Evolutionary conservation across 257 asterid species (phyloP), one percentile per base, ranked within the genome.

Genomic region (Paraleonurus japonicus): DNA sequence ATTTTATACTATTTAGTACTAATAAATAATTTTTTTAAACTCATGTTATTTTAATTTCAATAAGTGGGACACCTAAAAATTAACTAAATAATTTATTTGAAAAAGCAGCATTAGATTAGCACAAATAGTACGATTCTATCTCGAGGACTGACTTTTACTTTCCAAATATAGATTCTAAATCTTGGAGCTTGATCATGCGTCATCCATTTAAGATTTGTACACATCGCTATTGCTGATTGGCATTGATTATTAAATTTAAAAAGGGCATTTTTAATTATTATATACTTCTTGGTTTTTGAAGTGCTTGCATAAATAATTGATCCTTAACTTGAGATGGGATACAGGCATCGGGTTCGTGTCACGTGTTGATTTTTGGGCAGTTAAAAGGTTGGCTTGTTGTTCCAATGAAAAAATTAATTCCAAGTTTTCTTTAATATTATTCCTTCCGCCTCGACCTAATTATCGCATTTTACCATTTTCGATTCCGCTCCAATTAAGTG

Each of bases 361-460:
- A 68, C 65, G 17, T 68, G 53, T 69, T 67, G 39, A 1, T 1
- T 47, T 32, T 47, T 5, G 54, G 55, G 65, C 74, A 69, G 41
- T 54, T 23, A 15, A 69, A 50, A 23, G 22, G 50, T 28, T 51
- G 64, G 5, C 10, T 28, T 30, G 19, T 20, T 50, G 50, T 28
- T 28, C 41, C 22, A 37, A 41, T 15, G 20, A 16, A 4, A 19
- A 43, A 15, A 64, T 16, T 4, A 45, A 33, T n/a, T n/a, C n/a
- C n/a, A n/a, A n/a, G n/a, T n/a, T n/a, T n/a, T n/a, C n/a, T n/a
- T n/a, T n/a, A n/a, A n/a, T n/a, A n/a, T n/a, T n/a, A n/a, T n/a
- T n/a, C n/a, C n/a, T n/a, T n/a, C n/a, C n/a, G n/a, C n/a, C n/a
- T n/a, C n/a, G n/a, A n/a, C n/a, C n/a, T n/a, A n/a, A n/a, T n/a